Evolutionary conservation across 176 grass and related monocot genomes (phyloP), one percentile per base, ranked within the genome.

Genomic region (Hsuehochloa calcarea): DNA sequence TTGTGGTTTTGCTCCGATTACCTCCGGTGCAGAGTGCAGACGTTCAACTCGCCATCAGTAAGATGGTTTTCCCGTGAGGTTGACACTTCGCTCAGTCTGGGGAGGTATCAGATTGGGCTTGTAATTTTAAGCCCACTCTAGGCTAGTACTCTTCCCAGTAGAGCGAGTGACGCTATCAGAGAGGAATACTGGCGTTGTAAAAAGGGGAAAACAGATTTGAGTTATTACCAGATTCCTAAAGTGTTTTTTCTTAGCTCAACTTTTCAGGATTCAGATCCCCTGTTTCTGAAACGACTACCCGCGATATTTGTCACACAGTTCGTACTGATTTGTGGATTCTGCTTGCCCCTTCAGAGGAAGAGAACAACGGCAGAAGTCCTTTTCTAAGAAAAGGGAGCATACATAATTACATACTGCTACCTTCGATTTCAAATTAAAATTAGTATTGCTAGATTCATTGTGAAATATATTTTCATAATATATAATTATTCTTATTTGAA

Each of bases 1-100:
- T 86, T 87, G 84, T 47, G 83, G 58, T 22, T 23, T 87, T 51
- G 59, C 79, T 43, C 39, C 65, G 82, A 39, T 65, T 27, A 55
- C 51, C 27, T 37, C 31, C 35, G 74, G 31, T 34, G 31, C 31
- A 34, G 31, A 34, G 66, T 54, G 37, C 35, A 41, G 34, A 55
- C 65, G 31, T 52, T 81, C 34, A 8, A 16, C 47, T 81, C 79
- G 65, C 65, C 66, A 44, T 85, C 68, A 23, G 60, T 71, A 89
- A 70, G 75, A 11, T 70, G 60, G 67, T 35, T 77, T 55, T 38
- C 61, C 20, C 68, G 31, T 17, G 74, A 55, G 23, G 61, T 5
- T 54, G 60, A 4, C 82, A 37, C 5, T 35, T 66, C 19, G 63
- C 67, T 41, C 73, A 11, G 12, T 45, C 74, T 23, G 46, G 20